These are phyloP conservation scores for Cordyceps javanica DNA, from an alignment of 2,329 filamentous ascomycete species.

Conservation along the genomic window DNA sequence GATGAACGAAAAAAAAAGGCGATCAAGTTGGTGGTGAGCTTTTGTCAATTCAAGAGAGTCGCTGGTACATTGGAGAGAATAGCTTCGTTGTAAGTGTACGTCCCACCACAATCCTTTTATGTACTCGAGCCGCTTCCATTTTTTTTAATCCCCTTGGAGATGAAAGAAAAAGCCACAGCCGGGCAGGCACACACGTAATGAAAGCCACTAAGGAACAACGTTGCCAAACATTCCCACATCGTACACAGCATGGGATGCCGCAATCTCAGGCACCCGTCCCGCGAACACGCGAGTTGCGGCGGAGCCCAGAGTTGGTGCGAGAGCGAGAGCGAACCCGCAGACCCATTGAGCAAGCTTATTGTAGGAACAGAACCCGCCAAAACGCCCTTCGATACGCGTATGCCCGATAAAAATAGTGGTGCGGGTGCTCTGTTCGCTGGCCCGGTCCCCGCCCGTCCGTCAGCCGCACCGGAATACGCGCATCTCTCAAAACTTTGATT, in stretches of 20 bases:
- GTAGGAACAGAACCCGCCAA: not conserved
- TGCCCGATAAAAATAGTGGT: not conserved
- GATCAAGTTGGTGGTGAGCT: too few relatives aligned
- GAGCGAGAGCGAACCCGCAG: not conserved
- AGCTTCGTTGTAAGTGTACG: not conserved
- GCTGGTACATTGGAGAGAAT: not conserved
- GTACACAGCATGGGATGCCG: not conserved
- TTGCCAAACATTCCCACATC: not conserved
- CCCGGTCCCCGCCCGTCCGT: not conserved
- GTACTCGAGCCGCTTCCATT: not conserved
- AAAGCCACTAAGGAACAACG: not conserved
- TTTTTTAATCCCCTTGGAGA: too few relatives aligned
- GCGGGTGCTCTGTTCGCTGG: not conserved
- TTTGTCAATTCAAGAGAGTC: not conserved
- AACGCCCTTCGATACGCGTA: not conserved
- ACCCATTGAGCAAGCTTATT: not conserved
- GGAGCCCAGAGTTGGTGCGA: not conserved
- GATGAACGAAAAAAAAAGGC: too few relatives aligned
- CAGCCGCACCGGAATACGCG: constrained; percentile 2
- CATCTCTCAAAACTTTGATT: not conserved
- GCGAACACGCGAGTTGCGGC: not conserved
- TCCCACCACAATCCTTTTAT: not conserved
- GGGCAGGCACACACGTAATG: not conserved
- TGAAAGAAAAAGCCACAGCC: not conserved
- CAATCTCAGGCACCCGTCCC: not conserved